Evolutionary conservation across 306 rosid genomes (phyloP), one percentile per base, ranked within the genome.

Genomic region (Psophocarpus tetragonolobus): DNA sequence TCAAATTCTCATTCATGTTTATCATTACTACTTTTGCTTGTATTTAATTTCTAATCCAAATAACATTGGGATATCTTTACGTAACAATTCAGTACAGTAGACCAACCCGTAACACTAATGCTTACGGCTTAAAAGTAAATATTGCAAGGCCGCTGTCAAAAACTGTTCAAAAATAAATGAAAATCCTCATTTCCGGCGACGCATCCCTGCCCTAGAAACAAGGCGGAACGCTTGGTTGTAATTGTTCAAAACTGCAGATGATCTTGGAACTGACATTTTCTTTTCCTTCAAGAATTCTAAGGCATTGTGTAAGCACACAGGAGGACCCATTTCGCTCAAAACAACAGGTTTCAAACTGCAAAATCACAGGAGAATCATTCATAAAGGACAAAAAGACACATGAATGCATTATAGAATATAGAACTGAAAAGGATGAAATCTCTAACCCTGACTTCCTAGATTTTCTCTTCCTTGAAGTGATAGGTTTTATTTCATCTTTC

Each of bases 151-250:
- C 30, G 61, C 35, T 36, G 26, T 33, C 53, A 54, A 53, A 70
- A 60, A 41, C 12, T 2, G 18, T 10, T 39, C 35, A 33, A 23
- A 33, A 56, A 36, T 12, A 23, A 33, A 8, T 1, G 18, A 75
- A 61, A 62, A 17, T 38, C 20, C 38, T 83, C 77, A 87, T 45
- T 83, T 87, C 88, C 66, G 74, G 63, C 73, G 74, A 47, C 89
- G 75, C 80, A 89, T 42, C 61, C 98, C 95, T 0, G 97, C 86
- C 13, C 73, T 26, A 63, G 95, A 81, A 47, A 95, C 92, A 14
- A 89, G 82, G 61, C 97, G 96, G 56, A 92, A 83, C 18, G 98
- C 97, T 85, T 80, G 89, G 84, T 86, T 91, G 68, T 96, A 80
- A 87, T 95, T 92, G 78, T 85, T 87, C 86, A 95, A 86, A 81